Evolutionary conservation across 148 eudicot genomes (phyloP).

Genomic region (Rhododendron griersonianum): DNA sequence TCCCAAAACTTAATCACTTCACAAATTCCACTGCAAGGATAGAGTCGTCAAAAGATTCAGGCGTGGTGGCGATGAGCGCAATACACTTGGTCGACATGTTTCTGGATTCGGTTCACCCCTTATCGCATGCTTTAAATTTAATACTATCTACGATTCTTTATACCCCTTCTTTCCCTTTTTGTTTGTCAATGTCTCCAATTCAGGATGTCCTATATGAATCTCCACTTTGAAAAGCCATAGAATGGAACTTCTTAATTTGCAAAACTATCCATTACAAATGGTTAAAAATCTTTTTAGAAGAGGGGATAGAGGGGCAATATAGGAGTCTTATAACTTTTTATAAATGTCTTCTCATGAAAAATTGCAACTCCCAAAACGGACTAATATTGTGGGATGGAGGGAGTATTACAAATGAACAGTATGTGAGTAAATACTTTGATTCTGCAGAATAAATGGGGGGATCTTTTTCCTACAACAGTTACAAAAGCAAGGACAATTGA

Average conservation of each 20-base stretch:
- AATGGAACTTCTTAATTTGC: not conserved
- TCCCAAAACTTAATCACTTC: conserved; percentile 15
- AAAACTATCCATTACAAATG: not conserved
- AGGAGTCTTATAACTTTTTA: not conserved
- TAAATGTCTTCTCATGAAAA: not conserved
- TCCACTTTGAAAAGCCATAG: not conserved
- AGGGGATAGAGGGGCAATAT: not conserved
- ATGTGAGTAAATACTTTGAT: not conserved
- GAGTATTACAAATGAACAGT: not conserved
- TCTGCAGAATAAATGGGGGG: conserved; percentile 51
- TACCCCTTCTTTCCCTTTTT: not conserved
- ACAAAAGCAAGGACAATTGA: conserved; percentile 35
- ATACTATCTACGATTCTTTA: not conserved
- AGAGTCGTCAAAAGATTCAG: conserved; percentile 49
- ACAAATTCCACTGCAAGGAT: conserved; percentile 17
- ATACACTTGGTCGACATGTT: conserved; percentile 34
- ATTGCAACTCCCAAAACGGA: not conserved
- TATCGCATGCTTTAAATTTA: not conserved
- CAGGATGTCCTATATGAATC: not conserved
- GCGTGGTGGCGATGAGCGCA: conserved; percentile 33
- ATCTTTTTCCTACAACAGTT: conserved; percentile 46
- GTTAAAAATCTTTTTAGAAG: not conserved
- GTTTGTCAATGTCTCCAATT: not conserved
- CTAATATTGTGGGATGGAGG: not conserved
- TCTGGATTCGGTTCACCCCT: conserved; percentile 31